phyloP scores from a whole-genome alignment of 257 asterid species.

The Solanum verrucosum region DNA sequence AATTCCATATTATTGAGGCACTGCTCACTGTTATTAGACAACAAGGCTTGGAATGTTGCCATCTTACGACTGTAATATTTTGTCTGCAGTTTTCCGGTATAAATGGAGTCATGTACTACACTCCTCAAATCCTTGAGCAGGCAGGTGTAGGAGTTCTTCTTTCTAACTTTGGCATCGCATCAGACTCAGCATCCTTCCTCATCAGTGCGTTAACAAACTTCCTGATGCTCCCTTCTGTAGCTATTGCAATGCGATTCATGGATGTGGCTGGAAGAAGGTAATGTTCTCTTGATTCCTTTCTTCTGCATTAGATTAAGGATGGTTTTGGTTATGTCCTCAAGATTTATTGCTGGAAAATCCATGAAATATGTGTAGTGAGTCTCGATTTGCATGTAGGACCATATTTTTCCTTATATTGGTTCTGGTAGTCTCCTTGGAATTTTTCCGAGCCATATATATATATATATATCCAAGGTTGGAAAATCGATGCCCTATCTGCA shows the following conservation, averaged over 20 bases:
- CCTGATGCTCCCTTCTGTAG: slow-evolving; percentile 62
- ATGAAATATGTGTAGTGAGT: neutral
- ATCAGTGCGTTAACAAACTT: slow-evolving; percentile 57
- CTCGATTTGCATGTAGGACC: neutral
- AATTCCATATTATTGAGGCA: neutral
- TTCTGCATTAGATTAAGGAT: neutral
- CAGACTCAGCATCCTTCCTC: slow-evolving; percentile 75
- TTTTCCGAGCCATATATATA: neutral
- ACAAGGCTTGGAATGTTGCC: neutral
- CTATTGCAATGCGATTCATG: slow-evolving; percentile 89
- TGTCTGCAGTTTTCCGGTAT: slow-evolving; percentile 78
- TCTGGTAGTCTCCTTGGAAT: neutral
- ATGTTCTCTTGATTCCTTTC: neutral
- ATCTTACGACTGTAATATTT: neutral
- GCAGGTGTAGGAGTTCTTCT: slow-evolving; percentile 88
- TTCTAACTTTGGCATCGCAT: slow-evolving; percentile 59
- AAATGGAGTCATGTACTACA: slow-evolving; percentile 89
- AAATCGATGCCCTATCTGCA: neutral
- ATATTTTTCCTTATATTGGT: neutral
- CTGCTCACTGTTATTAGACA: neutral
- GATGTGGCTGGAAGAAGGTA: slow-evolving; percentile 89
- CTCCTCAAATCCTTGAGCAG: slow-evolving; percentile 90
- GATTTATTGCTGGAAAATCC: neutral
- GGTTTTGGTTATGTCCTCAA: neutral
- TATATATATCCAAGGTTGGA: neutral